phyloP scores from a whole-genome alignment of 495 filamentous ascomycete species.

The Cetradonia linearis region DNA sequence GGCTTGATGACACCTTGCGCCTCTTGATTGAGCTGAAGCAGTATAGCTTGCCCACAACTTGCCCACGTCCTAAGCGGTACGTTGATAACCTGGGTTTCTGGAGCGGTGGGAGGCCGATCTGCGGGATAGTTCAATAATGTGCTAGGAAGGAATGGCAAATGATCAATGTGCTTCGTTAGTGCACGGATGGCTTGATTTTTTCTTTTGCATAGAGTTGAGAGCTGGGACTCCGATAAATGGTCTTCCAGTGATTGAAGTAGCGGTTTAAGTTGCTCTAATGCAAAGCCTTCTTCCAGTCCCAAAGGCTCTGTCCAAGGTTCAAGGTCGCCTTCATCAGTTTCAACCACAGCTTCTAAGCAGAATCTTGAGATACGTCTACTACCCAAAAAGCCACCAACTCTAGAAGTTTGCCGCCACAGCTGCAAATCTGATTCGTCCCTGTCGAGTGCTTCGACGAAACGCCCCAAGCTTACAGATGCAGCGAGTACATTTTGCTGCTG shows the following conservation, averaged over 20 bases:
- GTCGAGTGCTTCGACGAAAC: conserved; percentile 69
- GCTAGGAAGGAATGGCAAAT: conserved; percentile 65
- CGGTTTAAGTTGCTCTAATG: conserved; percentile 63
- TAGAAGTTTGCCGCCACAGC: conserved; percentile 80
- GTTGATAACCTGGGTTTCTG: conserved; percentile 29
- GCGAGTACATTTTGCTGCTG: conserved; percentile 1
- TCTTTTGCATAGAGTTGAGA: conserved; percentile 46
- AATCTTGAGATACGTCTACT: conserved; percentile 72
- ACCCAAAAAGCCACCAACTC: conserved; percentile 62
- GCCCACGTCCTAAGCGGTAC: conserved; percentile 37
- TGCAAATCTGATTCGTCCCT: conserved; percentile 88
- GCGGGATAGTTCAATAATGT: conserved; percentile 24
- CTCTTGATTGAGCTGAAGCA: conserved; percentile 40
- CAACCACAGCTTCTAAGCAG: conserved; percentile 83
- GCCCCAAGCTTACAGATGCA: conserved; percentile 34
- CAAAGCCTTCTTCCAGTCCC: conserved; percentile 76
- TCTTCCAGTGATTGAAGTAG: conserved; percentile 62
- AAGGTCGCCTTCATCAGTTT: conserved; percentile 66
- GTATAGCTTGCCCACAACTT: conserved; percentile 46
- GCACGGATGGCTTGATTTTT: conserved; percentile 51
- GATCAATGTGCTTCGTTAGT: conserved; percentile 60
- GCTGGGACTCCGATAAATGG: conserved; percentile 53
- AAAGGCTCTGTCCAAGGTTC: conserved; percentile 63
- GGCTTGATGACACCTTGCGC: conserved; percentile 30
- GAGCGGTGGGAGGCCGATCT: conserved; percentile 22